These are phyloP conservation scores for Usnea hakonensis DNA, from an alignment of 495 filamentous ascomycete genomes.

Conservation along the genomic window DNA sequence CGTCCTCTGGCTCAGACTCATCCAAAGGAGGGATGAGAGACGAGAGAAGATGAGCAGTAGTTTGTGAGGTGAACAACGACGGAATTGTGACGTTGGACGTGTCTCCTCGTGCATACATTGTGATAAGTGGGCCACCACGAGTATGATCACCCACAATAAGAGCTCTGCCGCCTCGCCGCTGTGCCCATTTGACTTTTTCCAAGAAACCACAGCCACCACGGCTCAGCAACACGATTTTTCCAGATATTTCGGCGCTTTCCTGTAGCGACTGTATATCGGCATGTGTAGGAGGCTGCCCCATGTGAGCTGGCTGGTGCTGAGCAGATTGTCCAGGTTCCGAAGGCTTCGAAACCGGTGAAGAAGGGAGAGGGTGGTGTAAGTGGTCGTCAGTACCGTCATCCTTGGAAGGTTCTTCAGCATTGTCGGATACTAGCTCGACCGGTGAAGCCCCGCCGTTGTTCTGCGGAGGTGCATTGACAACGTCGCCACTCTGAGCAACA, in stretches of 20 bases:
- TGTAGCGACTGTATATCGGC: slow-evolving; percentile 94
- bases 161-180: slow-evolving; percentile 78
- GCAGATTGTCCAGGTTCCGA: slow-evolving; percentile 25
- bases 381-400: slow-evolving; percentile 91
- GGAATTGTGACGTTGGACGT: slow-evolving; percentile 93
- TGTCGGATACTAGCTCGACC: background rate
- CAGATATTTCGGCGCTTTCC: slow-evolving; percentile 87
- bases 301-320: slow-evolving; percentile 36
- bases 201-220: slow-evolving; percentile 93
- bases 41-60: slow-evolving; percentile 87
- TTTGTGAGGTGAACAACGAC: slow-evolving; percentile 88
- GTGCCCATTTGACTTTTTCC: slow-evolving; percentile 95
- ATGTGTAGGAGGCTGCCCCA: slow-evolving; percentile 47
- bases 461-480: slow-evolving; percentile 16
- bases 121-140: slow-evolving; percentile 74
- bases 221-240: slow-evolving; percentile 83
- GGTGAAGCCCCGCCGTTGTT: slow-evolving; percentile 5
- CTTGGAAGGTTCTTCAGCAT: slow-evolving; percentile 28
- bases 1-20: slow-evolving; percentile 24
- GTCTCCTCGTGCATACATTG: slow-evolving; percentile 94
- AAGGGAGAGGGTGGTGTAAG: slow-evolving; percentile 60
- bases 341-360: slow-evolving; percentile 39
- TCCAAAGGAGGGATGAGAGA: slow-evolving; percentile 70
- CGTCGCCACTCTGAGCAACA: slow-evolving; percentile 11
- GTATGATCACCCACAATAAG: slow-evolving; percentile 93